Conservation (phyloP, 1,284 basidiomycete genomes). For the Acaromyces ingoldii region DNA sequence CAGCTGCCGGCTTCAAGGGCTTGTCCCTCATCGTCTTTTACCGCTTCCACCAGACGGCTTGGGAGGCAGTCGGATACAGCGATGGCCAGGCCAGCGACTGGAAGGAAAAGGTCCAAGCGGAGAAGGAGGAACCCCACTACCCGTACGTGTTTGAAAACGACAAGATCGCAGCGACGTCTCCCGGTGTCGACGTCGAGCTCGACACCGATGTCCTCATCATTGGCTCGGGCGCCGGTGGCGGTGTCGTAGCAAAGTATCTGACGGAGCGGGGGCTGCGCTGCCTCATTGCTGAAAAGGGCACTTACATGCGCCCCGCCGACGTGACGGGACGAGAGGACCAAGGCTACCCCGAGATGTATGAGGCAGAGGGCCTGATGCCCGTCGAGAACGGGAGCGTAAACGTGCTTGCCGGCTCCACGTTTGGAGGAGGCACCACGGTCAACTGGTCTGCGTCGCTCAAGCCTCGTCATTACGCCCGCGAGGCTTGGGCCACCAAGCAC, state of each 20-base stretch:
- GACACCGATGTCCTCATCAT: constrained; percentile 51
- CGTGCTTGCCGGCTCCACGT: constrained; percentile 53
- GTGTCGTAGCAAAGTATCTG: constrained; percentile 50
- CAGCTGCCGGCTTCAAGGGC: constrained; percentile 35
- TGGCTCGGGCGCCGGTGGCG: constrained; percentile 55
- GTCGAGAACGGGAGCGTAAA: constrained; percentile 52
- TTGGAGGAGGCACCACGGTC: constrained; percentile 55
- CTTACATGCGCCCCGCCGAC: constrained; percentile 50
- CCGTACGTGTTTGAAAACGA: constrained; percentile 47
- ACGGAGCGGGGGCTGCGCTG: constrained; percentile 51
- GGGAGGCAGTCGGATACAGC: constrained; percentile 47
- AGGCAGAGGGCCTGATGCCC: constrained; percentile 51
- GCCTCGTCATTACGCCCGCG: constrained; percentile 52
- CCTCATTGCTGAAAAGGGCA: constrained; percentile 55
- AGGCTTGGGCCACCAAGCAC: constrained; percentile 52
- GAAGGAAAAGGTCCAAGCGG: constrained; percentile 14
- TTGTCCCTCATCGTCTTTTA: constrained; percentile 42
- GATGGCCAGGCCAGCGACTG: constrained; percentile 38
- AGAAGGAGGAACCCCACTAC: constrained; percentile 22
- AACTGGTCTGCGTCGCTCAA: constrained; percentile 56
- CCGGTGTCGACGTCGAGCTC: constrained; percentile 29
- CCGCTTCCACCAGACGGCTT: constrained; percentile 34
- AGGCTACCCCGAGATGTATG: constrained; percentile 52
- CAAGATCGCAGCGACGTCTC: constrained; percentile 24
- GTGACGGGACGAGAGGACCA: constrained; percentile 49